phyloP scores from a whole-genome alignment of 768 basidiomycete species.

The Albatrellus ellisii region DNA sequence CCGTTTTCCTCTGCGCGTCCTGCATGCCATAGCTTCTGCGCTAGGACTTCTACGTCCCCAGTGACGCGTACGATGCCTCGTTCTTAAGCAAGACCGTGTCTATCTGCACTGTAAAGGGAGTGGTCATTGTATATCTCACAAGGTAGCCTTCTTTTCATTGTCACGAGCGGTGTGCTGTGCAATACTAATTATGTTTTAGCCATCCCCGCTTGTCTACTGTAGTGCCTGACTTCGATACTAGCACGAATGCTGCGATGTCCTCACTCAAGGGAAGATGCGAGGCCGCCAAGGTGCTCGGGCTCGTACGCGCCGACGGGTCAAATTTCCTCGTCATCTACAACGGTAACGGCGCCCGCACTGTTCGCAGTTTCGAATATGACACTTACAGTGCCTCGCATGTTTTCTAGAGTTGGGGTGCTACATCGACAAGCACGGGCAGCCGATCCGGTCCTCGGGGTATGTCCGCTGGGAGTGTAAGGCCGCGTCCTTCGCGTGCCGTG shows the following conservation, averaged over 20 bases:
- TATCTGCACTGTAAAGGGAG: constrained; percentile 48
- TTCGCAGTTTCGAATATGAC: background rate
- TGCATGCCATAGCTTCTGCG: background rate
- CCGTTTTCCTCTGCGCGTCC: background rate
- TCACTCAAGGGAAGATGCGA: constrained; percentile 48
- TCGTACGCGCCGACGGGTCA: constrained; percentile 37
- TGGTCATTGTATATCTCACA: constrained; percentile 53
- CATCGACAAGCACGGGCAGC: constrained; percentile 55
- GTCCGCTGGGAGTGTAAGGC: constrained; percentile 74
- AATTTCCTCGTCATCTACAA: constrained; percentile 70
- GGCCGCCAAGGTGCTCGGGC: constrained; percentile 47
- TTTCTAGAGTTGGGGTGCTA: constrained; percentile 60
- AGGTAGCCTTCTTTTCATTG: constrained; percentile 32
- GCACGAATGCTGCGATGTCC: constrained; percentile 23
- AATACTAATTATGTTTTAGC: constrained; percentile 1
- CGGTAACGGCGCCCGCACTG: constrained; percentile 31
- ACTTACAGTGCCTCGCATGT: background rate
- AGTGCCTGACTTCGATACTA: constrained; percentile 48
- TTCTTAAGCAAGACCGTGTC: constrained; percentile 50
- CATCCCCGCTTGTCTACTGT: constrained; percentile 28
- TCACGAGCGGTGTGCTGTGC: too few species aligned
- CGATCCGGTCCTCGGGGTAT: constrained; percentile 45
- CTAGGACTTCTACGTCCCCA: constrained; percentile 58
- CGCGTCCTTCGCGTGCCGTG: constrained; percentile 44
- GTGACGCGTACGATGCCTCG: constrained; percentile 50